phyloP scores from a whole-genome alignment of 2,329 filamentous ascomycete species.

The Botrytis sinoallii region DNA sequence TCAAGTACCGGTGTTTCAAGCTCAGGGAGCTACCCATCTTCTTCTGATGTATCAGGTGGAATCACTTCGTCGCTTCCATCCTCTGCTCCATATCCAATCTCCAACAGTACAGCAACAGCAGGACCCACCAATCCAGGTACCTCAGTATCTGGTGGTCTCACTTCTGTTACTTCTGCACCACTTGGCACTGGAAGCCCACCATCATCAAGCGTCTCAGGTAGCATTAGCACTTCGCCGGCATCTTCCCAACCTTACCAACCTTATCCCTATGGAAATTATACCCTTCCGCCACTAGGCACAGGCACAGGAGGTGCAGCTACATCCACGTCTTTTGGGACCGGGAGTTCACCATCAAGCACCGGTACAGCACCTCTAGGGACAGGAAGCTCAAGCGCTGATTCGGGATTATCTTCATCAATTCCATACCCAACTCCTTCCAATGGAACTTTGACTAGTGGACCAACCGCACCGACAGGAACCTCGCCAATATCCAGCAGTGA shows the following conservation, averaged over 20 bases:
- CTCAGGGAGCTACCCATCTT: background rate
- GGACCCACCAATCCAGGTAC: conserved; percentile 17
- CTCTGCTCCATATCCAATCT: conserved; percentile 22
- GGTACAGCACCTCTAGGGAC: background rate
- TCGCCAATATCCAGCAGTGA: background rate
- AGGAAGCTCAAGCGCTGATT: conserved; percentile 19
- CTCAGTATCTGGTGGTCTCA: background rate
- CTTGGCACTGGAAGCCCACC: background rate
- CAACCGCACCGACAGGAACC: conserved; percentile 18
- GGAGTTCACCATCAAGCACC: conserved; percentile 17
- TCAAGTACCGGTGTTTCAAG: conserved; percentile 3
- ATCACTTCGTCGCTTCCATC: conserved; percentile 10
- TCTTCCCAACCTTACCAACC: conserved; percentile 13
- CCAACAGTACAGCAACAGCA: conserved; percentile 17
- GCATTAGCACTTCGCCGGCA: conserved; percentile 10
- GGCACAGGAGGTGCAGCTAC: conserved; percentile 4
- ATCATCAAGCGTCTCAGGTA: conserved; percentile 18
- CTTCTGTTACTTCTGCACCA: background rate
- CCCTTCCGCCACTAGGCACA: background rate
- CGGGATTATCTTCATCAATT: conserved; percentile 9
- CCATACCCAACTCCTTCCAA: conserved; percentile 21
- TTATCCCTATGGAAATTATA: conserved; percentile 11
- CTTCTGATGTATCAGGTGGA: conserved; percentile 2
- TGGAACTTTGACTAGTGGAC: conserved; percentile 16
- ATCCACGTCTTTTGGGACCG: background rate